Base-by-base conservation (phyloP, 768 basidiomycete genomes). In the Pleurotus sapidus region DNA sequence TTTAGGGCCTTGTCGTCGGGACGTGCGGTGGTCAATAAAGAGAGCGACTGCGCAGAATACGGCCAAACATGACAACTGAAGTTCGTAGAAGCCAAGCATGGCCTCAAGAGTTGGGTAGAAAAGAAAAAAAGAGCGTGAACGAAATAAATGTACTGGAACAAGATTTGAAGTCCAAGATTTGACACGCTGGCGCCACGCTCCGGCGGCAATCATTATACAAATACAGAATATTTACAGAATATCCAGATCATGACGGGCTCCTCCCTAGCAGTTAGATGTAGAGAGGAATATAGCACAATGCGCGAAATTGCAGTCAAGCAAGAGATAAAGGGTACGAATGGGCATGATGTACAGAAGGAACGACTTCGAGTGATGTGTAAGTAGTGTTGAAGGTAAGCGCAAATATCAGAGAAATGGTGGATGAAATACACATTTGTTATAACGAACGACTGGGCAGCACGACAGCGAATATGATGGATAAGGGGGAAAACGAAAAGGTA, bases 1-100 rank as follows among this genome's bases (percentile, higher is more conserved):
- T 37, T 55, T 58, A 3, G 60, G 38, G 5, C 51, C 49, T 43
- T 57, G 66, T 49, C 65, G 70, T 45, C 66, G 67, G 17, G 64
- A 59, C 24, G 62, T 59, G 45, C 69, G 63, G 3, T 64, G 70
- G 42, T 77, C 74, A 7, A 78, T 56, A 39, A 74, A 55, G 12
- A 78, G 68, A 39, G 70, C 65, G 51, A 71, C 57, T 45, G 69
- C 51, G 55, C 75, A 76, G 38, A 71, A 65, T n/a, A 61, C 61
- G 24, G 66, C 61, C 20, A 79, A 68, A 9, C 74, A 55, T 34
- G 72, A 61, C 38, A 77, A 60, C 56, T 78, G 76, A n/a, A 68
- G 57, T 59, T 79, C 76, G 55, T 78, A 78, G 65, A 79, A 78
- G 12, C 42, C 30, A 34, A 34, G 51, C 18, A 54, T 18, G 23